These are phyloP conservation scores for Vitis labrusca DNA, from an alignment of 164 flowering plant genomes.

Conservation along the genomic window DNA sequence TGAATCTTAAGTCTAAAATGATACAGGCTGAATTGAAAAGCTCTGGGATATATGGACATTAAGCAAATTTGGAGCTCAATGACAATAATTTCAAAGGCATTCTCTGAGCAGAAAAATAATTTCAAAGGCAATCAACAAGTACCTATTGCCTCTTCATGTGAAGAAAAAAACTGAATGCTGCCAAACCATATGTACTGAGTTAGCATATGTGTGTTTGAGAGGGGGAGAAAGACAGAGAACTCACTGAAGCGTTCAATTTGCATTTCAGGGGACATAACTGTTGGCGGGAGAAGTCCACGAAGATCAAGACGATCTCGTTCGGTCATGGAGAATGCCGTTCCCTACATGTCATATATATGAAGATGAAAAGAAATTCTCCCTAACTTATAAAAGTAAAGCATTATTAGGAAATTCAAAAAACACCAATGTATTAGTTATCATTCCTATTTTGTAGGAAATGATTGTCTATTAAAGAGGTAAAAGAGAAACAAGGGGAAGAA, in stretches of 20 bases:
- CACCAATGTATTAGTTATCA: background rate
- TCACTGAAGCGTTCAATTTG: slow-evolving; percentile 93
- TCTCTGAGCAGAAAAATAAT: too few species aligned
- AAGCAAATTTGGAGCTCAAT: too few species aligned
- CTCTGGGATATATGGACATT: too few species aligned
- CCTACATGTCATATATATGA: slow-evolving; percentile 37
- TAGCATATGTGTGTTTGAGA: background rate
- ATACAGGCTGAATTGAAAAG: too few species aligned
- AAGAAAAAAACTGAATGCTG: background rate
- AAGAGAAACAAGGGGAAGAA: too few species aligned
- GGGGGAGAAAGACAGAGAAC: slow-evolving; percentile 14
- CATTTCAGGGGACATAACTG: slow-evolving; percentile 76
- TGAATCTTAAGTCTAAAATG: too few species aligned
- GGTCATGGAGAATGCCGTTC: slow-evolving; percentile 92
- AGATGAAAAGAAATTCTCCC: background rate
- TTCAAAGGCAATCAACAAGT: too few species aligned
- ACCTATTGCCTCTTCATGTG: too few species aligned
- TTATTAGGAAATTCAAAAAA: background rate
- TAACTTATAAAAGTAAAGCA: background rate
- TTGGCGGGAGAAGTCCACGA: slow-evolving; percentile 95
- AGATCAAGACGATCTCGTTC: slow-evolving; percentile 98
- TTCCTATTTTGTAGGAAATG: background rate
- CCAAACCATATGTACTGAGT: background rate
- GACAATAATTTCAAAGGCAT: too few species aligned
- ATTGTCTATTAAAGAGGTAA: background rate